Evolutionary conservation across 2,329 filamentous ascomycete species (phyloP).

Genomic region (Paraphaeosphaeria minitans): DNA sequence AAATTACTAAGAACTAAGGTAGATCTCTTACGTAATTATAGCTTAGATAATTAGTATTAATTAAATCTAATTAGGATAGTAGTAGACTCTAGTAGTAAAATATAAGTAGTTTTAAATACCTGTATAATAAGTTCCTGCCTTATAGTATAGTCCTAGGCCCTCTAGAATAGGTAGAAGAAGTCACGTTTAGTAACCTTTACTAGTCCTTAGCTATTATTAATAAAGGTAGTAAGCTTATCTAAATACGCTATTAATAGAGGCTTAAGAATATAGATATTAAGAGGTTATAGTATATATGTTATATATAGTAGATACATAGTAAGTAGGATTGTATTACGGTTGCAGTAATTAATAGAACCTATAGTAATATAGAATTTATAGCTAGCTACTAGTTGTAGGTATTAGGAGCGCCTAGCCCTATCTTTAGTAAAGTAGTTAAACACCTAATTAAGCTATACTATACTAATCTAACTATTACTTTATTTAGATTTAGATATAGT

Average conservation of each 20-base stretch:
- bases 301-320: not conserved
- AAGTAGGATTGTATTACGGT: slow-evolving; percentile 19
- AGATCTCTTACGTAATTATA: not conserved
- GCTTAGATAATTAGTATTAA: not conserved
- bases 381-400: slow-evolving; percentile 20
- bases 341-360: slow-evolving; percentile 18
- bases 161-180: slow-evolving; percentile 3
- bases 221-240: not conserved
- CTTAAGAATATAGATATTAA: not conserved
- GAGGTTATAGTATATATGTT: not conserved
- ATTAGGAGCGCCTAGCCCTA: slow-evolving; percentile 12
- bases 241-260: not conserved
- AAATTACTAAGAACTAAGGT: not conserved
- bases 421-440: too few species aligned
- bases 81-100: not conserved
- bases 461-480: slow-evolving; percentile 16
- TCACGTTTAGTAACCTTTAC: not conserved
- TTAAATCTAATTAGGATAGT: slow-evolving; percentile 3
- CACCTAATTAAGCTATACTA: slow-evolving; percentile 16
- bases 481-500: slow-evolving; percentile 4
- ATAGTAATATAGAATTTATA: slow-evolving; percentile 12
- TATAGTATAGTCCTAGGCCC: not conserved
- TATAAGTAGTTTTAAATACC: not conserved
- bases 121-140: not conserved
- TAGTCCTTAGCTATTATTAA: not conserved